phyloP scores from a whole-genome alignment of 1,284 basidiomycete genomes.

The Melanopsichium pennsylvanicum region DNA sequence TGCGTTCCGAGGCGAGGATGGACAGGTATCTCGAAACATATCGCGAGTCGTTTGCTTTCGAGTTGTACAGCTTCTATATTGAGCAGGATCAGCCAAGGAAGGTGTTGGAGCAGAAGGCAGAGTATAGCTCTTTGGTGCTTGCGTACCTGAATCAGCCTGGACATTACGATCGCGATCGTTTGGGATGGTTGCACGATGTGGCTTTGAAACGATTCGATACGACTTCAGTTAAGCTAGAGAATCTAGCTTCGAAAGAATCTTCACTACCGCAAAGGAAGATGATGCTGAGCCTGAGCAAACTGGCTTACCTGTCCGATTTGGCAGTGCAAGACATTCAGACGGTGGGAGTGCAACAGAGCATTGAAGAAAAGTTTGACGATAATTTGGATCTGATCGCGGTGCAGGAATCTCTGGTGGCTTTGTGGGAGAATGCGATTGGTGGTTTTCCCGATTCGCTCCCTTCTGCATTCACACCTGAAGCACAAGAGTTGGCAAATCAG shows the following conservation, averaged over 20 bases:
- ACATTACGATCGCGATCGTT: constrained; percentile 71
- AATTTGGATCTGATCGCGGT: constrained; percentile 71
- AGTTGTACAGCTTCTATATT: constrained; percentile 79
- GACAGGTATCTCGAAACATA: constrained; percentile 80
- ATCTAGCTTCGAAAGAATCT: constrained; percentile 71
- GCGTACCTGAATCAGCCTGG: constrained; percentile 76
- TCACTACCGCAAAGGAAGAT: constrained; percentile 70
- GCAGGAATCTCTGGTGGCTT: constrained; percentile 67
- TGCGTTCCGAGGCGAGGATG: constrained; percentile 57
- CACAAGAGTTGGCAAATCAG: constrained; percentile 22
- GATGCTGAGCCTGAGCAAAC: constrained; percentile 88
- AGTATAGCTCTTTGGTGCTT: constrained; percentile 75
- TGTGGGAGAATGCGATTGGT: constrained; percentile 44
- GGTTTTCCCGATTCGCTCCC: constrained; percentile 14
- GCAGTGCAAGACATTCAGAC: constrained; percentile 27
- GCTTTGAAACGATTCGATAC: constrained; percentile 74
- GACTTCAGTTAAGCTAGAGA: constrained; percentile 73
- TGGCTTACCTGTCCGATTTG: constrained; percentile 75
- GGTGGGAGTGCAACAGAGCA: constrained; percentile 52
- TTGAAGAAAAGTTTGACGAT: constrained; percentile 69
- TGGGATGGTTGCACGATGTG: constrained; percentile 89
- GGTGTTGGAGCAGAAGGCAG: constrained; percentile 77
- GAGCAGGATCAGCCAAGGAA: constrained; percentile 74
- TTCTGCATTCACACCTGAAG: neutral
- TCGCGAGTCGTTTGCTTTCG: constrained; percentile 82